Evolutionary conservation across 257 asterid genomes (phyloP).

Genomic region (Fraxinus cuspidata): DNA sequence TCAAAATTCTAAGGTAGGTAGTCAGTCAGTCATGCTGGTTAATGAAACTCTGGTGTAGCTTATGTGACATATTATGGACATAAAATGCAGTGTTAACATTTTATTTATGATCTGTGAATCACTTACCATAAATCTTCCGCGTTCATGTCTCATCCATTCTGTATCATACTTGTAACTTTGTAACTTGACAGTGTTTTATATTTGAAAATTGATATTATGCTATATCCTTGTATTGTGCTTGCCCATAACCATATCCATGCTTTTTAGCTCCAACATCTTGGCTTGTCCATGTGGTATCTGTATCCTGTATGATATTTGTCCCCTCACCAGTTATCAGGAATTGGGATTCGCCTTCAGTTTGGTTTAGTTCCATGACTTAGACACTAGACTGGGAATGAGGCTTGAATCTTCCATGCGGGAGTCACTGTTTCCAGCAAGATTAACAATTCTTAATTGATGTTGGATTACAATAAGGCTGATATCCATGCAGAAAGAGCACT

Average conservation of each 20-base stretch:
- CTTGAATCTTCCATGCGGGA: neutral
- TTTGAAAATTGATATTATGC: neutral
- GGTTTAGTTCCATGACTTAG: constrained; percentile 1
- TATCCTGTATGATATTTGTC: neutral
- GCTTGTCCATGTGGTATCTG: neutral
- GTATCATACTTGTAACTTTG: neutral
- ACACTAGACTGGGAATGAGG: neutral
- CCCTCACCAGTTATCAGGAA: neutral
- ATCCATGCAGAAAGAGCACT: constrained; percentile 3
- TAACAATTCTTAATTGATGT: neutral
- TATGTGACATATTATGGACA: neutral
- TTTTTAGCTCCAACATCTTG: neutral
- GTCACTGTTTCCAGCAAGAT: constrained; percentile 1
- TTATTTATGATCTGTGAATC: neutral
- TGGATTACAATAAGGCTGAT: constrained; percentile 7
- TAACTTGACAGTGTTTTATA: neutral
- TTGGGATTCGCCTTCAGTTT: neutral
- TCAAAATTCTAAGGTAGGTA: neutral
- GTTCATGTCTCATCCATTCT: neutral
- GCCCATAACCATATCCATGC: neutral
- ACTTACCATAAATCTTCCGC: neutral
- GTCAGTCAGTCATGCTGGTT: neutral
- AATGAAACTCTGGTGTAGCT: neutral
- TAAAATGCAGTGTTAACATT: neutral
- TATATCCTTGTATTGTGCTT: neutral